These are phyloP conservation scores for Sporothrix phasma DNA, from an alignment of 2,329 filamentous ascomycete species.

Conservation along the genomic window DNA sequence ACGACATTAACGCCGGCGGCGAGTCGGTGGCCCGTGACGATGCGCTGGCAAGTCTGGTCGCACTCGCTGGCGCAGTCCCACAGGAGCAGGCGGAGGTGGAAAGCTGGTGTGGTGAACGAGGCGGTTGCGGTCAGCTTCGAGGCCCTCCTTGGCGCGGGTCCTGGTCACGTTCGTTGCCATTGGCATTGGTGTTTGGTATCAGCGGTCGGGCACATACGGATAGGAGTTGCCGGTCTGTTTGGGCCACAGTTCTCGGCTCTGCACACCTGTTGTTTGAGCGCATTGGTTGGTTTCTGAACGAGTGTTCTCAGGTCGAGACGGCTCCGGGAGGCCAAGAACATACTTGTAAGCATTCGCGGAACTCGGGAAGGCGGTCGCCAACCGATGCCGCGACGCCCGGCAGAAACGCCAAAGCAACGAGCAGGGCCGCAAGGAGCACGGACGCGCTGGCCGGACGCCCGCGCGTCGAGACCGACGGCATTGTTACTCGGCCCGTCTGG, in stretches of 20 bases:
- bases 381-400: conserved; percentile 54
- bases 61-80: conserved; percentile 93
- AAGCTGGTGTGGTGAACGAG: conserved; percentile 44
- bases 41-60: conserved; percentile 96
- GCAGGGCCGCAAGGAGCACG: not conserved
- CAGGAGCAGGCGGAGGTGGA: conserved; percentile 75
- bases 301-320: too few species aligned
- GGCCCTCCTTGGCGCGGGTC: too few species aligned
- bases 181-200: not conserved
- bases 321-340: conserved; percentile 19
- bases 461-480: not conserved
- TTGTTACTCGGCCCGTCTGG: too few species aligned
- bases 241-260: conserved; percentile 66
- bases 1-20: conserved; percentile 57
- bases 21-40: conserved; percentile 66
- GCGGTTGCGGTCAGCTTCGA: not conserved
- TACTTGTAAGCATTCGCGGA: conserved; percentile 78
- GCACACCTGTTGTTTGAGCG: conserved; percentile 53
- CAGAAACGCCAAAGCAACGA: conserved; percentile 28
- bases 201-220: conserved; percentile 51
- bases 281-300: not conserved
- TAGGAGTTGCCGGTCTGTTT: conserved; percentile 46
- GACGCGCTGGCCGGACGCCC: not conserved
- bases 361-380: conserved; percentile 80
- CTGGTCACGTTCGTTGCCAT: not conserved